Conservation (phyloP, 2,329 filamentous ascomycete genomes). For the Keithomyces neogunnii region DNA sequence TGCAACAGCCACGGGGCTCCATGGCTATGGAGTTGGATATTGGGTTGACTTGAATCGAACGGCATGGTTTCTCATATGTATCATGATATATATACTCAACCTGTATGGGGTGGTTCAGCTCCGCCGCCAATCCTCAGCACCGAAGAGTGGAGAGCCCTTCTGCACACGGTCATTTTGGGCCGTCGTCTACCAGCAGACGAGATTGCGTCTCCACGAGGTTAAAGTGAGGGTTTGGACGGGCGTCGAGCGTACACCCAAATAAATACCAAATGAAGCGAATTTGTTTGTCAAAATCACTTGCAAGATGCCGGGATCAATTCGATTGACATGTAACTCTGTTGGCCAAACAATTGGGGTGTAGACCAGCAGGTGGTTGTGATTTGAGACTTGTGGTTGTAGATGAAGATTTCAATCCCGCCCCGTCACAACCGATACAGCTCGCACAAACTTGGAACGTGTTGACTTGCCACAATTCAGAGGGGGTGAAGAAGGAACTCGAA, state of each 20-base stretch:
- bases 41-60: conserved; percentile 21
- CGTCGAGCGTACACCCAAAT: conserved; percentile 52
- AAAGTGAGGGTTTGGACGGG: conserved; percentile 56
- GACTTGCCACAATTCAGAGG: background rate
- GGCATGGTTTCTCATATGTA: conserved; percentile 41
- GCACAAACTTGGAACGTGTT: background rate
- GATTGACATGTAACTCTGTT: background rate
- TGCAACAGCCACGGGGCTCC: conserved; percentile 5
- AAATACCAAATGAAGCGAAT: conserved; percentile 24
- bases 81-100: conserved; percentile 32
- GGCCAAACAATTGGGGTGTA: background rate
- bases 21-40: conserved; percentile 24
- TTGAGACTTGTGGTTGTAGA: background rate
- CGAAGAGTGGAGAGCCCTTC: conserved; percentile 53
- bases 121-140: conserved; percentile 58
- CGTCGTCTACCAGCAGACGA: conserved; percentile 17
- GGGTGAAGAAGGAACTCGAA: background rate
- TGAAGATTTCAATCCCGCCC: background rate
- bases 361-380: background rate
- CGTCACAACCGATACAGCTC: background rate
- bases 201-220: conserved; percentile 56
- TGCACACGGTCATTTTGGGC: conserved; percentile 12
- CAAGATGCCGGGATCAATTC: background rate
- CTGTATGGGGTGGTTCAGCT: conserved; percentile 49
- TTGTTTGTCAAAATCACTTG: background rate